Conservation (phyloP, 495 filamentous ascomycete genomes). For the Penicillium coffeae region DNA sequence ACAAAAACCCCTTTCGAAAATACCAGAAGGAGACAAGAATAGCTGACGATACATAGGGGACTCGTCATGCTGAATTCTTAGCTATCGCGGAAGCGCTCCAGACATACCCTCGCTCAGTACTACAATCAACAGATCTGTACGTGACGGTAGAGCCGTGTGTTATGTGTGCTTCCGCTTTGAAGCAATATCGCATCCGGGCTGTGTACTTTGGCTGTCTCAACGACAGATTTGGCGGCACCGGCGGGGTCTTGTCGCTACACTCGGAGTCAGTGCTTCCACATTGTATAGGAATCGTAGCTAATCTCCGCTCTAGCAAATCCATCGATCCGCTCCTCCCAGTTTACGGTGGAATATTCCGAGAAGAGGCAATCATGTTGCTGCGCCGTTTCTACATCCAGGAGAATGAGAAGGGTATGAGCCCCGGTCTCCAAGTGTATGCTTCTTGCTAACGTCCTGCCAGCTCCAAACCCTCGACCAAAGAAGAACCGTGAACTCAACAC, state of each 20-base stretch:
- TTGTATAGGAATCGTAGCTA: background rate
- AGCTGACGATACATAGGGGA: constrained; percentile 56
- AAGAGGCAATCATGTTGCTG: constrained; percentile 86
- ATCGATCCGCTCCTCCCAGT: constrained; percentile 73
- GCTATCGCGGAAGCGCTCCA: constrained; percentile 65
- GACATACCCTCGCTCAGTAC: constrained; percentile 52
- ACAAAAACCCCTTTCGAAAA: constrained; percentile 12
- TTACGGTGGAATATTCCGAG: constrained; percentile 75
- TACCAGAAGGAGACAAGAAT: background rate
- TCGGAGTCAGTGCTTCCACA: constrained; percentile 51
- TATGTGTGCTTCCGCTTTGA: constrained; percentile 93
- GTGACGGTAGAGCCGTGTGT: constrained; percentile 97
- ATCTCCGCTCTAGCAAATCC: constrained; percentile 36
- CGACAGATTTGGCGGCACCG: constrained; percentile 93
- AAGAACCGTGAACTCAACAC: constrained; percentile 50
- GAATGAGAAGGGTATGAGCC: constrained; percentile 73
- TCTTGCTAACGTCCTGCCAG: constrained; percentile 25
- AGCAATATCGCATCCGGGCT: constrained; percentile 73
- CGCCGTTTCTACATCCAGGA: constrained; percentile 96
- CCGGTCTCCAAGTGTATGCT: background rate
- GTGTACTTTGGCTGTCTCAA: constrained; percentile 96
- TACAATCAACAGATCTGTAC: constrained; percentile 76
- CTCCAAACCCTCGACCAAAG: constrained; percentile 59
- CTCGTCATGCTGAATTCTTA: constrained; percentile 90
- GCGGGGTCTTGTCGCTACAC: constrained; percentile 84